These are phyloP conservation scores for Dittrichia graveolens DNA, from an alignment of 129 eudicot species.

Conservation along the genomic window DNA sequence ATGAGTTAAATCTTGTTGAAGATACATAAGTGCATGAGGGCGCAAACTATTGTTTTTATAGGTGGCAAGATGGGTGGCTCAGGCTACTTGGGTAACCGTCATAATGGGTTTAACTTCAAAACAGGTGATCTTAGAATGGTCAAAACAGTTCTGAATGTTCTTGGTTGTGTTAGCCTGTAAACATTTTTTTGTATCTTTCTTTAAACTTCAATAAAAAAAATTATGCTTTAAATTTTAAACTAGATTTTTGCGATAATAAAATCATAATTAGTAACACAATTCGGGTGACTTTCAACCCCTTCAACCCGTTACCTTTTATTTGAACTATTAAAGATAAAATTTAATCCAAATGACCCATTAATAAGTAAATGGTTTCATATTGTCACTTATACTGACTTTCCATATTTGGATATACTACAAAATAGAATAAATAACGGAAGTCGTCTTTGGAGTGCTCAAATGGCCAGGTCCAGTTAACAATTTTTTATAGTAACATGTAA, in stretches of 20 bases:
- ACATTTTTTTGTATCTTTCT: background rate
- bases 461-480: background rate
- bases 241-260: background rate
- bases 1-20: background rate
- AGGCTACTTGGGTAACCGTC: too few species aligned
- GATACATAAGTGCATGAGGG: background rate
- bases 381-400: background rate
- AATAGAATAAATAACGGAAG: background rate
- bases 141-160: background rate
- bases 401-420: background rate
- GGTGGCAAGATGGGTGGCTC: background rate
- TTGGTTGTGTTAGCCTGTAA: background rate
- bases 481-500: background rate
- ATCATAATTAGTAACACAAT: background rate
- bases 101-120: background rate
- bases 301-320: background rate
- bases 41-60: background rate
- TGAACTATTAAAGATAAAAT: background rate
- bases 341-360: background rate
- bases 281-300: background rate
- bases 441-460: background rate
- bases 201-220: background rate
- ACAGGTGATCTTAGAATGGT: background rate
- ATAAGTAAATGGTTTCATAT: background rate
- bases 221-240: background rate